Conservation (phyloP, 2,329 filamentous ascomycete genomes). For the Alternaria ventricosa region DNA sequence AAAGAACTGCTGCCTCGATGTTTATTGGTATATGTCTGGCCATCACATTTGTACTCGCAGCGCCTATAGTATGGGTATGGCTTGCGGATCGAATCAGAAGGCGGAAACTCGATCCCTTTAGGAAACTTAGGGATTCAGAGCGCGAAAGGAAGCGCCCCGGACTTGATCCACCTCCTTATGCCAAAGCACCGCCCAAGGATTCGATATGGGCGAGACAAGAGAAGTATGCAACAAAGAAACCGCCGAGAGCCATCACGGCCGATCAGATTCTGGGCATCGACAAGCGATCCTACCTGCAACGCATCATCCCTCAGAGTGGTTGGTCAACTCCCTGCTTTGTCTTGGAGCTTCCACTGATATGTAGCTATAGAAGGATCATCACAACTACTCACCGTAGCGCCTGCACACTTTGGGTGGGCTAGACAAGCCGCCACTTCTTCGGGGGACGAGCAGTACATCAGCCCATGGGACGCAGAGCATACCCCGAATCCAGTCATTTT, state of each 20-base stretch:
- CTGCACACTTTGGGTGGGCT: not conserved
- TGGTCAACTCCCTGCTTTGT: not conserved
- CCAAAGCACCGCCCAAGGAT: not conserved
- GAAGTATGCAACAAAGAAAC: not conserved
- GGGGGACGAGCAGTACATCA: constrained; percentile 1
- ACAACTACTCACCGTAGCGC: constrained; percentile 5
- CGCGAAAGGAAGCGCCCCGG: not conserved
- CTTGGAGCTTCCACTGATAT: not conserved
- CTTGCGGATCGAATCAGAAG: constrained; percentile 2
- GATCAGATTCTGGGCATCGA: constrained; percentile 15
- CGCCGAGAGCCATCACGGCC: constrained; percentile 2
- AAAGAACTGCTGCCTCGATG: not conserved
- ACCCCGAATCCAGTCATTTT: constrained; percentile 21
- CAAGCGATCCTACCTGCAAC: constrained; percentile 7
- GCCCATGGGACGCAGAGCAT: constrained; percentile 17
- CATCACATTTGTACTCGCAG: not conserved
- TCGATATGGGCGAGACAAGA: constrained; percentile 6
- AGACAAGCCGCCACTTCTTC: not conserved
- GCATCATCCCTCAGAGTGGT: constrained; percentile 1
- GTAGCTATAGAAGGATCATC: constrained; percentile 2
- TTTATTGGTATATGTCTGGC: constrained; percentile 4
- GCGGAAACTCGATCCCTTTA: not conserved
- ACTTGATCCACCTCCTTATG: not conserved
- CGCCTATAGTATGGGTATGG: constrained; percentile 7
- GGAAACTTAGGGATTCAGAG: constrained; percentile 1